Evolutionary conservation across 1,139 yeast genomes (phyloP), one percentile per base, ranked within the genome.

Genomic region (Blastobotrys apis): DNA sequence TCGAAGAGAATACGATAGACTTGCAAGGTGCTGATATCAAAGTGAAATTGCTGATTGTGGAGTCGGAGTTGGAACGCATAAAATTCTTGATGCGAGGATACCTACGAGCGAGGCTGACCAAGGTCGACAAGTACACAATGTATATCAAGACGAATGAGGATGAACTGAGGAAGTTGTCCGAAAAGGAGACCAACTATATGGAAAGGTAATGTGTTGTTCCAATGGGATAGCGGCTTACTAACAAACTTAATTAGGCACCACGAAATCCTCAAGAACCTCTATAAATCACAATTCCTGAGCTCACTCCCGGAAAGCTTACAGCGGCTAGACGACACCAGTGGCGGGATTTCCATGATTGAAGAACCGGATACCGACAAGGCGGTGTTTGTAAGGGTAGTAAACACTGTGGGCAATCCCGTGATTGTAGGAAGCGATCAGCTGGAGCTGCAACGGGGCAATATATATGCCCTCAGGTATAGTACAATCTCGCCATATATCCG

Each of bases 31-130:
- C 49, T 6, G 92, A 84, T 55, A 82, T 83, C 62, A 90, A 90
- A 61, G 67, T 92, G 46, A 83, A 84, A 49, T 69, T 90, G 35
- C 78, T 92, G 71, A 76, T 94, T 16, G 81, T 90, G 51, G 98
- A 92, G 60, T 84, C 95, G 3, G 98, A 92, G 57, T 73, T 92
- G 22, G 98, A 92, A 58, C 69, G 98, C 47, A 76, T 87, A 39
- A 87, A 84, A 56, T 92, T 82, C 60, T 66, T 92, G 35, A 71
- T 90, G 16, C 70, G 97, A 45, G 75, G 88, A 21, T 90, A 87
- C 60, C 70, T 90, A 30, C 73, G 98, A 48, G 75, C 92, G 2
- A 71, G 99, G 47, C 66, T 94, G 45, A 53, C 66, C 43, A 63
- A 66, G 59, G 74, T 90, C 36, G 96, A 88, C 66, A 73, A 72